Conservation (phyloP, 2,329 filamentous ascomycete species). For the Malbranchea zuffiana region DNA sequence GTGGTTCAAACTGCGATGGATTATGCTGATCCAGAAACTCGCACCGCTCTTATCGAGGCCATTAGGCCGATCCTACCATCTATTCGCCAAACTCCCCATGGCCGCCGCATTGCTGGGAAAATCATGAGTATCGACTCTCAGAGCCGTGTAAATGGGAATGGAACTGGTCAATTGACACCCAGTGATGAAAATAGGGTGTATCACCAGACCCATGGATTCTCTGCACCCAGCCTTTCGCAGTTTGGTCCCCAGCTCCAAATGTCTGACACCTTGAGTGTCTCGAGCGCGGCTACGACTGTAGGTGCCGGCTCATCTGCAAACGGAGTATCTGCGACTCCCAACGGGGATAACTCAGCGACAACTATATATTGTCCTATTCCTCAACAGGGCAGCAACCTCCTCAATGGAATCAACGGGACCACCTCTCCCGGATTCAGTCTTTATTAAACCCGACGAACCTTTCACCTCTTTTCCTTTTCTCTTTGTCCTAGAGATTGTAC, state of each 20-base stretch:
- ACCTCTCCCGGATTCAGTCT: slow-evolving; percentile 11
- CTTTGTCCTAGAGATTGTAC: slow-evolving; percentile 10
- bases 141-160: slow-evolving; percentile 27
- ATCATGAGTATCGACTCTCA: slow-evolving; percentile 49
- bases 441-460: slow-evolving; percentile 8
- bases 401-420: slow-evolving; percentile 14
- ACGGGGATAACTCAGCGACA: slow-evolving; percentile 20
- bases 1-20: slow-evolving; percentile 95
- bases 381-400: slow-evolving; percentile 18
- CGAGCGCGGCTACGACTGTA: slow-evolving; percentile 1
- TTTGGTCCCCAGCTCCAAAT: slow-evolving; percentile 8
- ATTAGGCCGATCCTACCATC: slow-evolving; percentile 75
- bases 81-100: slow-evolving; percentile 86
- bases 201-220: slow-evolving; percentile 22
- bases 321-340: slow-evolving; percentile 6
- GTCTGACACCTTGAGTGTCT: slow-evolving; percentile 1
- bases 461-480: slow-evolving; percentile 5
- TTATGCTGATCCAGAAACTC: slow-evolving; percentile 62
- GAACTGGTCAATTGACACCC: slow-evolving; percentile 30
- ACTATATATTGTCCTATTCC: slow-evolving; percentile 24
- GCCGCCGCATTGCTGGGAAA: slow-evolving; percentile 86
- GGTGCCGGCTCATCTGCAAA: not conserved
- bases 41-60: slow-evolving; percentile 64
- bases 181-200: slow-evolving; percentile 30
- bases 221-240: slow-evolving; percentile 5